Evolutionary conservation across 1,284 basidiomycete species (phyloP).

Genomic region (Boletus sp.): DNA sequence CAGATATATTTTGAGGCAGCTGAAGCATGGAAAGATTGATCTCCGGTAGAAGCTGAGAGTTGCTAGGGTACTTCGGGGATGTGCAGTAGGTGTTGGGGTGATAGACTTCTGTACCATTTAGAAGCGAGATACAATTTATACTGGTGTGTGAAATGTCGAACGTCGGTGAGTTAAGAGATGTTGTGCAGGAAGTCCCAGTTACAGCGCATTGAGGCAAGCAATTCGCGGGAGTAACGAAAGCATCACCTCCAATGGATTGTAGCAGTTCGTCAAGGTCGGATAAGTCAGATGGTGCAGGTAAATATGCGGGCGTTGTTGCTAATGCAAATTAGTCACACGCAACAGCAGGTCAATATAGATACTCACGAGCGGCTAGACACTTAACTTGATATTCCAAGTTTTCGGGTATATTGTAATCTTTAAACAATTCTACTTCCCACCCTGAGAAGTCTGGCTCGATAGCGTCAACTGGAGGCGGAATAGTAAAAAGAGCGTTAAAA

Average conservation of each 20-base stretch:
- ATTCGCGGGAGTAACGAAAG: neutral
- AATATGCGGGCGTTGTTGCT: neutral
- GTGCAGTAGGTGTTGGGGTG: conserved; percentile 8
- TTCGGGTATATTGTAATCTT: conserved; percentile 27
- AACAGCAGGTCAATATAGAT: neutral
- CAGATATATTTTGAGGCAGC: conserved; percentile 16
- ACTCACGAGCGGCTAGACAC: conserved; percentile 19
- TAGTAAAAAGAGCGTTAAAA: conserved; percentile 32
- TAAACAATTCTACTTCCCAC: conserved; percentile 36
- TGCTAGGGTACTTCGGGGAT: conserved; percentile 5
- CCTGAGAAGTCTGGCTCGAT: conserved; percentile 22
- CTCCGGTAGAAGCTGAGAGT: conserved; percentile 19
- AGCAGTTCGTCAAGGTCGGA: conserved; percentile 24
- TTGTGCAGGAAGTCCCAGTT: neutral
- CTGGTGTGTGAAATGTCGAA: conserved; percentile 4
- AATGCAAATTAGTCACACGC: neutral
- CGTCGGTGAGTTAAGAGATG: conserved; percentile 2
- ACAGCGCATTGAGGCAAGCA: neutral
- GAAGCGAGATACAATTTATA: conserved; percentile 28
- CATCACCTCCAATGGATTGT: conserved; percentile 11
- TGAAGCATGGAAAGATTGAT: conserved; percentile 35
- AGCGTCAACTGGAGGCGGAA: conserved; percentile 30
- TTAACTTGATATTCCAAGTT: too few relatives aligned
- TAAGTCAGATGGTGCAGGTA: conserved; percentile 1
- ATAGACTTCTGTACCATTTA: conserved; percentile 5